These are phyloP conservation scores for Acacia acuminata DNA, from an alignment of 306 rosid genomes.

Conservation along the genomic window DNA sequence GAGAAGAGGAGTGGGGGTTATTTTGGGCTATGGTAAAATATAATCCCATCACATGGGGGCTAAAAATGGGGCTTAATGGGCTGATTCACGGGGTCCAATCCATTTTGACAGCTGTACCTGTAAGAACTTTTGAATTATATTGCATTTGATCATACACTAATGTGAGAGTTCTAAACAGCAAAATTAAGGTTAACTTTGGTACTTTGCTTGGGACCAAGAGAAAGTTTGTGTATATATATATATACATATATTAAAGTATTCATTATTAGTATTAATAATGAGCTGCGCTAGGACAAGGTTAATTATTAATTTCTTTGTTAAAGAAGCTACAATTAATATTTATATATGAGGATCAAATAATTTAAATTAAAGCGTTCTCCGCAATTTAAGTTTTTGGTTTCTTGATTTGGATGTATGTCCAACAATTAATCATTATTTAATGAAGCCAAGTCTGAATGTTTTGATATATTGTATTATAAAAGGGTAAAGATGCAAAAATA, in stretches of 20 bases:
- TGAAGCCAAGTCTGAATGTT: neutral
- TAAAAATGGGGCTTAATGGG: too few species aligned
- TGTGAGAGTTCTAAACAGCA: neutral
- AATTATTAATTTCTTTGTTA: neutral
- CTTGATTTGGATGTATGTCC: neutral
- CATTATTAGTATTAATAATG: neutral
- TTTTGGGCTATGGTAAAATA: too few species aligned
- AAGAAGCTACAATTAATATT: neutral
- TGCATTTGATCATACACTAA: neutral
- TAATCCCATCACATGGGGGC: too few species aligned
- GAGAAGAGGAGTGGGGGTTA: too few species aligned
- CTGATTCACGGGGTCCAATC: too few species aligned
- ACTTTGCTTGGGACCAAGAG: neutral
- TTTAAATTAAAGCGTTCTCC: neutral
- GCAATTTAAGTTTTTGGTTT: neutral
- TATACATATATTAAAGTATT: neutral
- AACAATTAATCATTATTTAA: neutral
- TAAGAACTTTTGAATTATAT: neutral
- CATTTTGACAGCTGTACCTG: too few species aligned
- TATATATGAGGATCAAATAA: neutral
- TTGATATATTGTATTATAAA: neutral
- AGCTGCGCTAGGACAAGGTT: neutral
- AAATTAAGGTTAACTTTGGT: neutral
- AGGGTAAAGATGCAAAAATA: too few species aligned
- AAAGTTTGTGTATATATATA: neutral